These are phyloP conservation scores for Chrysanthemum makinoi DNA, from an alignment of 129 eudicot genomes.

Conservation along the genomic window DNA sequence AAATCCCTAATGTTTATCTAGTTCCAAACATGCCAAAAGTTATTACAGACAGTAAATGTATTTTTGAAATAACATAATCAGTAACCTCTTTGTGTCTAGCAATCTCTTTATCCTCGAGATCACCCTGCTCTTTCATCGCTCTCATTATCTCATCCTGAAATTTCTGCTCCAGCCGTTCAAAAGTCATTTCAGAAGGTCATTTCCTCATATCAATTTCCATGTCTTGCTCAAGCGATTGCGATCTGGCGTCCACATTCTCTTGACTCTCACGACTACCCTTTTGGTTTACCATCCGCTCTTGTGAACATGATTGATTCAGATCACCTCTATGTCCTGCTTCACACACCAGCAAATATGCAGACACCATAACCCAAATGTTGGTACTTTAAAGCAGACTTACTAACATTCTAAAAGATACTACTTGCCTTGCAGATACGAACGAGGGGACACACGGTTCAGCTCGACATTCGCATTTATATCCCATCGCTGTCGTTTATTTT, in stretches of 20 bases:
- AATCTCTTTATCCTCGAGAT: constrained; percentile 46
- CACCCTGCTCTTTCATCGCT: constrained; percentile 28
- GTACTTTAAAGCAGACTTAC: too few relatives aligned
- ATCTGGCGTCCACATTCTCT: too few relatives aligned
- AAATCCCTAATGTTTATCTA: too few relatives aligned
- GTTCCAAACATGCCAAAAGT: not conserved
- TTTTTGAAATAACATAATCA: not conserved
- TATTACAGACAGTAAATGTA: not conserved
- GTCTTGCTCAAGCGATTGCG: constrained; percentile 35
- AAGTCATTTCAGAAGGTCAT: constrained; percentile 25
- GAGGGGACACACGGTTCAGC: too few relatives aligned
- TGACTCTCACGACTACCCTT: too few relatives aligned
- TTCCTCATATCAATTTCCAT: constrained; percentile 49
- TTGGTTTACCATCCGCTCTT: not conserved
- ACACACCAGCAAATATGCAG: too few relatives aligned
- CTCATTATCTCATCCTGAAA: constrained; percentile 38
- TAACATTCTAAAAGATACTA: too few relatives aligned
- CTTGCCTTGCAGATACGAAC: too few relatives aligned
- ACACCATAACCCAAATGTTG: too few relatives aligned
- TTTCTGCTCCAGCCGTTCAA: constrained; percentile 40
- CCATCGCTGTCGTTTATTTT: not conserved
- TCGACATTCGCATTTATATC: too few relatives aligned
- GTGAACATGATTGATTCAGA: constrained; percentile 19
- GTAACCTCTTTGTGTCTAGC: constrained; percentile 45
- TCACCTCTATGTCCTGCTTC: constrained; percentile 20